Percentiles rank a stretch among this genome's conserved stretches.
These are phyloP conservation scores for Plasmodium knowlesi DNA, from an alignment of 169 alveolate species.

Conservation along the genomic window DNA sequence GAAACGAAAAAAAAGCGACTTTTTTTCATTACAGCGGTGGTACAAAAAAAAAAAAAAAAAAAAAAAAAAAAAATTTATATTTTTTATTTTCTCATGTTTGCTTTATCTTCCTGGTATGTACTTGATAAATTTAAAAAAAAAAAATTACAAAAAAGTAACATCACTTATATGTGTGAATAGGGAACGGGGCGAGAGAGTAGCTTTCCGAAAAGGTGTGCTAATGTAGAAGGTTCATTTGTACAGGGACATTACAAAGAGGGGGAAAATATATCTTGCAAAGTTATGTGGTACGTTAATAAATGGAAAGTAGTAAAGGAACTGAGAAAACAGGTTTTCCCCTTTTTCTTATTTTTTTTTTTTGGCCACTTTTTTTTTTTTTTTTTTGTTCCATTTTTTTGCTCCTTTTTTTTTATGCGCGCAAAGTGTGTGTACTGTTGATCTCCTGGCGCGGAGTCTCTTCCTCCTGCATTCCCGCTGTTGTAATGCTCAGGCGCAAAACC, in stretches of 20 bases:
- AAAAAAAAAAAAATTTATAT: not conserved
- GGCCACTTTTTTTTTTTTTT: not conserved
- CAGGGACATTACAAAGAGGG: not conserved
- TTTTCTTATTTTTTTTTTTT: not conserved
- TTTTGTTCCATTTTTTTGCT: not conserved
- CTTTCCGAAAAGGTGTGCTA: not conserved
- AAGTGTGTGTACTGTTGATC: not conserved
- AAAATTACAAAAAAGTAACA: not conserved
- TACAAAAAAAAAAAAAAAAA: conserved; percentile 23
- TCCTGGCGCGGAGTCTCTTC: not conserved
- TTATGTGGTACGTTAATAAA: not conserved
- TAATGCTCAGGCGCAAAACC: not conserved
- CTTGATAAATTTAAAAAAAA: not conserved
- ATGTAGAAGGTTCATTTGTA: not conserved
- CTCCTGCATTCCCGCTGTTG: not conserved
- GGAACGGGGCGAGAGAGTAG: not conserved
- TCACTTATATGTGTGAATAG: not conserved
- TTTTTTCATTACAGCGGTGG: conserved; percentile 39
- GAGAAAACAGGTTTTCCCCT: not conserved
- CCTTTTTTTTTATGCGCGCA: not conserved
- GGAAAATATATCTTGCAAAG: not conserved
- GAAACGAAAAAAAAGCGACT: conserved; percentile 23
- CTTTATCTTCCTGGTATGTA: not conserved
- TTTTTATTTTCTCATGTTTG: not conserved
- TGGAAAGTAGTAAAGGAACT: not conserved